These are phyloP conservation scores for Choiromyces venosus DNA, from an alignment of 495 filamentous ascomycete species.

Conservation along the genomic window DNA sequence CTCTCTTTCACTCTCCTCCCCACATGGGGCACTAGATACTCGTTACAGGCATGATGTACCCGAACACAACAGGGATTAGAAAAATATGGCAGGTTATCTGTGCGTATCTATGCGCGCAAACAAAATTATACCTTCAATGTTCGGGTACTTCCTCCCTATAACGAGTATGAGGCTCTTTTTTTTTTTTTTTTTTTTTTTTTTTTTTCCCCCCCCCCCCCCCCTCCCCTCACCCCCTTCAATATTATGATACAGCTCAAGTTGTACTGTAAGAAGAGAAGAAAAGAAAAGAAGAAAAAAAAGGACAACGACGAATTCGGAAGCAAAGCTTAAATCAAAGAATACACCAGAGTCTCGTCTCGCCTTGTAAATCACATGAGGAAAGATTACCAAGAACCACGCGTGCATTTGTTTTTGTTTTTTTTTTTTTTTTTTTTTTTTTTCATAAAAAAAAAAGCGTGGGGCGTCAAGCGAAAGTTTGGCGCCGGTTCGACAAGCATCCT, in stretches of 20 bases:
- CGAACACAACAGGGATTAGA: too few relatives aligned
- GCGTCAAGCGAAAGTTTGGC: constrained; percentile 14
- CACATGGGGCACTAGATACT: too few relatives aligned
- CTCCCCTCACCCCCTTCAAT: too few relatives aligned
- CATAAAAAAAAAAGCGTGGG: not conserved
- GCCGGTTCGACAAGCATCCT: constrained; percentile 7
- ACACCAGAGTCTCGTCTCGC: too few relatives aligned
- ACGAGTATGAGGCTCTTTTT: too few relatives aligned
- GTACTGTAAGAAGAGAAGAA: not conserved
- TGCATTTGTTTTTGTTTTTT: constrained; percentile 6
- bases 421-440: not conserved
- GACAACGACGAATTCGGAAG: not conserved
- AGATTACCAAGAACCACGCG: constrained; percentile 28
- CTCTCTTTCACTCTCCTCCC: too few relatives aligned
- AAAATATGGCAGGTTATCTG: too few relatives aligned
- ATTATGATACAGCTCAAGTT: too few relatives aligned
- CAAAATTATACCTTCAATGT: too few relatives aligned
- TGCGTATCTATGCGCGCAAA: too few relatives aligned
- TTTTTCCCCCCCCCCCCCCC: constrained; percentile 2
- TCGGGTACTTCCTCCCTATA: too few relatives aligned
- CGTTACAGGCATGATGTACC: too few relatives aligned
- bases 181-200: constrained; percentile 3
- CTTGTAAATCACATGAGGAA: constrained; percentile 24
- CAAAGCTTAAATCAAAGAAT: constrained; percentile 23
- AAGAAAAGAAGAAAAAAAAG: not conserved